A percentile compares a stretch with the other conserved stretches of the same genome.
These are phyloP conservation scores for Mimosa pudica DNA, from an alignment of 306 rosid species.

Conservation along the genomic window DNA sequence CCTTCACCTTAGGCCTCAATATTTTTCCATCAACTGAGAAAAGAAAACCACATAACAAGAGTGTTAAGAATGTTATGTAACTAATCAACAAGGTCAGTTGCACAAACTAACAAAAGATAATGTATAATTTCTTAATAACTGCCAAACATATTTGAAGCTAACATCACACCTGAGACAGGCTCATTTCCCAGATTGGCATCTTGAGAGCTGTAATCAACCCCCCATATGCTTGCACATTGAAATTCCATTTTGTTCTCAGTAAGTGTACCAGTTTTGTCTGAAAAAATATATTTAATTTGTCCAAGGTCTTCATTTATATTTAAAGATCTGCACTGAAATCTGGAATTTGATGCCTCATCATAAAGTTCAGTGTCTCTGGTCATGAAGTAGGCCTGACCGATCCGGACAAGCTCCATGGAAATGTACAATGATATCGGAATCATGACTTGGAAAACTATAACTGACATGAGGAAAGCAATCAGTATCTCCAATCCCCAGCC, in stretches of 20 bases:
- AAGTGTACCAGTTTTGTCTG: constrained; percentile 97
- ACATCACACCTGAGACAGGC: constrained; percentile 57
- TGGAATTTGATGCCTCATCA: constrained; percentile 75
- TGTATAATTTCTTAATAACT: not conserved
- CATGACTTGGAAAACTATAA: constrained; percentile 93
- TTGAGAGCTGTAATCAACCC: constrained; percentile 70
- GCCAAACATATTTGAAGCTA: not conserved
- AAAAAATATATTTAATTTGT: constrained; percentile 85
- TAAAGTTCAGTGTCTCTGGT: constrained; percentile 68
- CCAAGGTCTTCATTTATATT: constrained; percentile 97
- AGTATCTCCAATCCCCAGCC: constrained; percentile 79
- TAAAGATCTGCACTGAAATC: constrained; percentile 89
- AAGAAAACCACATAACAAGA: constrained; percentile 14
- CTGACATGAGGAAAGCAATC: constrained; percentile 94
- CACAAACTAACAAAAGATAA: not conserved
- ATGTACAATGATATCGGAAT: constrained; percentile 96
- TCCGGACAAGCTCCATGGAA: constrained; percentile 95
- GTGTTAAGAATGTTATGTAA: constrained; percentile 19
- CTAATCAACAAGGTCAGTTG: constrained; percentile 13
- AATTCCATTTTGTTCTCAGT: constrained; percentile 99
- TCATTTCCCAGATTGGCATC: constrained; percentile 38
- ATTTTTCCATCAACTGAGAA: constrained; percentile 69
- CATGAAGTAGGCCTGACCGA: constrained; percentile 97
- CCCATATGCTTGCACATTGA: constrained; percentile 88
- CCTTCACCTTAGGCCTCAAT: constrained; percentile 77